Evolutionary conservation across 2,329 filamentous ascomycete species (phyloP), one percentile per base, ranked within the genome.

Genomic region (Aspergillus jensenii): DNA sequence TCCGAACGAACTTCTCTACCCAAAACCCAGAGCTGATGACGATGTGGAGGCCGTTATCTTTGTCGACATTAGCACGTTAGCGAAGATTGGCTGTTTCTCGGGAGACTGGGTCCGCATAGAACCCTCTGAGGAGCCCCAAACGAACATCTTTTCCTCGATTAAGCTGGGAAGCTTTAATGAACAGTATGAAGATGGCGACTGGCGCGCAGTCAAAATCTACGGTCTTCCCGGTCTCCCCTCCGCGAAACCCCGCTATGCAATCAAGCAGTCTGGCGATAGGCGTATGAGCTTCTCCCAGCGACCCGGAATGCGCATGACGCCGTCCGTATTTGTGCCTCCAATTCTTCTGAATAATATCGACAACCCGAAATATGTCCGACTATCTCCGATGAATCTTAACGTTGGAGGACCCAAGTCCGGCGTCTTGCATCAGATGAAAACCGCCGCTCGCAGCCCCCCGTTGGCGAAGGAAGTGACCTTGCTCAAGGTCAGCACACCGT

Each of bases 21-120:
- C 95, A 0, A 93, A 90, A 64, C 93, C 95, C 2, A 74, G 82
- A 0, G 84, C 87, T 25, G 92, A 97, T 60, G 95, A 99, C 60
- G 92, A 96, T 63, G 89, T 96, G 66, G 86, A 89, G 65, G 88
- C 91, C 2, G 87, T 95, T 48, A 84, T 98, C 2, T 99, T 93
- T 68, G 93, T 99, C 5, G 92, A 97, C 67, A 89, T 96, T 7
- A 88, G 86, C 57, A 90, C 91, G 1, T 77, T 99, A 19, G 89
- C 91, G 14, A 92, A 93, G 65, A 89, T 99, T 54, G 93, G 93
- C 15, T 98, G 93, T 74, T 99, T 99, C 71, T 98, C 93, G 0
- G 95, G 95, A 31, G 95, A 99, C 70, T 99, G 95, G 95, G 91
- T 96, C 11, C 87, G 89, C 21, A 81, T 97, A 11, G 91, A 96